Evolutionary conservation across 768 basidiomycete genomes (phyloP), one percentile per base, ranked within the genome.

Genomic region (Stropharia rugosoannulata): DNA sequence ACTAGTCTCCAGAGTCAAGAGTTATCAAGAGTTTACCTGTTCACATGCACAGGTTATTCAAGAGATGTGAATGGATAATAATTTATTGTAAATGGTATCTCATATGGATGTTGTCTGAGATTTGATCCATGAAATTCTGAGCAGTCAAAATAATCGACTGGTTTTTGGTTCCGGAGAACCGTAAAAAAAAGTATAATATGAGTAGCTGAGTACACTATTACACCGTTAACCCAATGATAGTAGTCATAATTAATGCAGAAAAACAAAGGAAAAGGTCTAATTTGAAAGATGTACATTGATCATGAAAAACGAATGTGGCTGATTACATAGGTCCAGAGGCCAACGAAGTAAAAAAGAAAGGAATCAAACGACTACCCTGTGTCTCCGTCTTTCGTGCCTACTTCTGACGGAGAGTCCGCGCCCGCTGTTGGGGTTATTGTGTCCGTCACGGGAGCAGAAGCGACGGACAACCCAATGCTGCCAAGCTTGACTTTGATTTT

Each of bases 401-500:
- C 70, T 79, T 84, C 80, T 84, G 89, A 82, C 66, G 83, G 66
- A 11, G 76, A 70, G 5, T 29, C 71, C 68, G 10, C 74, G 59
- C 22, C 49, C 22, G 79, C 64, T 43, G 73, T 57, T 29, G 64
- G 53, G 25, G 66, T 58, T 13, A 64, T 51, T 8, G 68, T 44
- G 37, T 62, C 59, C 18, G 64, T 48, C 10, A 64, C 45, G 41
- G 67, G 55, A 13, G 66, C 47, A 12, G 64, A 51, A n/a, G 69
- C 72, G 50, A 75, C 70, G 8, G 73, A 71, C 47, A 77, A 63
- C 16, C 74, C 75, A n/a, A 75, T 71, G 13, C 75, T 66, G 16
- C 85, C 83, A 56, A 91, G 77, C 70, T 83, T 87, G 57, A 93
- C 75, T 72, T 89, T 90, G 65, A 93, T 80, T 68, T 89, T 90